Evolutionary conservation across 768 basidiomycete species (phyloP), one percentile per base, ranked within the genome.

Genomic region (Mycena leptocephala): DNA sequence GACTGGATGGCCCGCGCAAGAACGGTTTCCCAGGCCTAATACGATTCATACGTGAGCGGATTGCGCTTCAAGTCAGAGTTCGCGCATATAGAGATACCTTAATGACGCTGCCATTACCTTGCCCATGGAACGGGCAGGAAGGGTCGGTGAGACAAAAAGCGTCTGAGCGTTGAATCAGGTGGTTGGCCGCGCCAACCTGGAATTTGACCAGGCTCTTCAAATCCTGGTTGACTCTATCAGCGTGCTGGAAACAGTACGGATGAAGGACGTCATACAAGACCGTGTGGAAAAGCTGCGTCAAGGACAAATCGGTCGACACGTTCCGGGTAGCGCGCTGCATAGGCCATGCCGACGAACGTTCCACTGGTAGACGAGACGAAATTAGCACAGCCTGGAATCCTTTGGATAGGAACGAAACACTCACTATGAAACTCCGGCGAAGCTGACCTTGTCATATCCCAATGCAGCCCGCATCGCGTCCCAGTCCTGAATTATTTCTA

Each of bases 91-190:
- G 46, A 56, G 48, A 14, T 18, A 77, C 72, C 82, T 91, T 16
- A 87, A 90, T 5, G 88, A 86, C 80, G 76, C 72, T 74, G 43
- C 76, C 79, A 28, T 77, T 80, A 0, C 79, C 79, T 41, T 78
- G 72, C 3, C 62, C 48, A 43, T 79, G 66, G 55, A 80, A 80
- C 18, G 79, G 79, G 65, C 79, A 80, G 3, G 76, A 43, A 5
- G 75, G 8, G 28, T 80, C 74, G 37, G 30, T 28, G 41, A 75
- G 32, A 59, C 79, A 80, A 65, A 70, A 80, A 10, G 78, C 79
- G 59, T 80, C 79, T 5, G 79, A 64, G 37, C 79, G 78, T 3
- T 65, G 61, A 9, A 80, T 62, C 1, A 80, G 62, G 8, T 78
- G 69, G 65, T 80, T 79, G 1, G 70, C 62, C 18, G 79, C 79